Conservation (phyloP, 2,329 filamentous ascomycete species). For the Cytospora schulzeri region DNA sequence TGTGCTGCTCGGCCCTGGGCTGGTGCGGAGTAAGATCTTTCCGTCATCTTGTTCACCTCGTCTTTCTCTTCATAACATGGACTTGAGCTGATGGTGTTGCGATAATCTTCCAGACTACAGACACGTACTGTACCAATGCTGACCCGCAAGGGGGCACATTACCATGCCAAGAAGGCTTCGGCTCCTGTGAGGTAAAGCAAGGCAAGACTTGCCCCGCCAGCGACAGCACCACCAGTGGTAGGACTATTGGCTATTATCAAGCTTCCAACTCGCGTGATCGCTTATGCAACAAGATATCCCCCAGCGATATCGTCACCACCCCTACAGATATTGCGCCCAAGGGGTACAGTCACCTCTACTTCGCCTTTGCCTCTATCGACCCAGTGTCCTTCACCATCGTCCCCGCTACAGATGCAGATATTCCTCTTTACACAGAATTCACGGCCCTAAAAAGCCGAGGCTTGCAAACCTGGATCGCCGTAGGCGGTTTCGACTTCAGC, state of each 20-base stretch:
- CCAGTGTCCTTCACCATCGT: slow-evolving; percentile 33
- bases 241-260: slow-evolving; percentile 42
- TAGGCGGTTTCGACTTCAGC: slow-evolving; percentile 37
- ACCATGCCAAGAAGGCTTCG: slow-evolving; percentile 41
- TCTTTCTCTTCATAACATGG: background rate
- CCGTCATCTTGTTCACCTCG: no score
- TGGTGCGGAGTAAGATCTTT: slow-evolving; percentile 32
- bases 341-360: slow-evolving; percentile 39
- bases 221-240: slow-evolving; percentile 32
- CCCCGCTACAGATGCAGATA: slow-evolving; percentile 31
- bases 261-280: slow-evolving; percentile 31
- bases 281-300: slow-evolving; percentile 37
- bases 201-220: slow-evolving; percentile 33
- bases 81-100: background rate
- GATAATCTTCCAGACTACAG: background rate
- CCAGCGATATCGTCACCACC: slow-evolving; percentile 37
- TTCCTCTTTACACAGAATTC: slow-evolving; percentile 30
- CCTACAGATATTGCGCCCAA: background rate
- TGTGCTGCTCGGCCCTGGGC: slow-evolving; percentile 34
- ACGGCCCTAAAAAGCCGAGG: slow-evolving; percentile 32
- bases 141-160: slow-evolving; percentile 23
- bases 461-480: slow-evolving; percentile 36
- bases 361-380: slow-evolving; percentile 37
- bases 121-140: background rate
- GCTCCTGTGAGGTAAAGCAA: slow-evolving; percentile 34